phyloP scores from a whole-genome alignment of 2,329 filamentous ascomycete genomes.

The Ophiocordyceps camponoti-saundersi region DNA sequence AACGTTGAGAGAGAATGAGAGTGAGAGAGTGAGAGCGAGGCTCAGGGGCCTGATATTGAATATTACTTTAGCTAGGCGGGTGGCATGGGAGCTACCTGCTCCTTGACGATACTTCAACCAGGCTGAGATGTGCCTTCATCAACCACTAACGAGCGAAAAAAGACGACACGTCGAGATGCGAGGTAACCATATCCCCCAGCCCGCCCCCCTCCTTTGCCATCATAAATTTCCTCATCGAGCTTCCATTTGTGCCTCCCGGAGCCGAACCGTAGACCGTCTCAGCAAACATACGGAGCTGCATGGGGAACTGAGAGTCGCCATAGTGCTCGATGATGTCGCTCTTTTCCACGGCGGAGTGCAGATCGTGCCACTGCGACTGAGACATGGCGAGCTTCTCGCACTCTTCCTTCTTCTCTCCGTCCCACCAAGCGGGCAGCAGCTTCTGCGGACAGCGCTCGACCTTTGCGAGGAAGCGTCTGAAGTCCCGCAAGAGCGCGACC shows the following conservation, averaged over 20 bases:
- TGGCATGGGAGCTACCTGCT: no score
- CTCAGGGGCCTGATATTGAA: no score
- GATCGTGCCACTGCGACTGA: constrained; percentile 9
- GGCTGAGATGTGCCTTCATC: no score
- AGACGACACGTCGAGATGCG: no score
- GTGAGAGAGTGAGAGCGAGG: no score
- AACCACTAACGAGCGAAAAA: no score
- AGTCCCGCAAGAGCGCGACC: constrained; percentile 11
- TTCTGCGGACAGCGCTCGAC: constrained; percentile 6
- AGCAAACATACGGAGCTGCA: constrained; percentile 31
- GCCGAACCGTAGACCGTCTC: constrained; percentile 18
- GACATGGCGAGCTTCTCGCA: constrained; percentile 19
- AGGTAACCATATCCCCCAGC: no score
- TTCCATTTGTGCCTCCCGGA: background rate
- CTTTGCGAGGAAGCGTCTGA: constrained; percentile 18
- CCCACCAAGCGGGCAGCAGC: constrained; percentile 29
- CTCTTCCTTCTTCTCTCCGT: constrained; percentile 14
- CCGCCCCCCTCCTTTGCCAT: background rate
- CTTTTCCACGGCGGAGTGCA: constrained; percentile 11
- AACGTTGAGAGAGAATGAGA: no score
- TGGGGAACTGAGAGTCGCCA: constrained; percentile 23
- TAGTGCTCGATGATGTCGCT: constrained; percentile 23
- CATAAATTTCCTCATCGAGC: constrained; percentile 1
- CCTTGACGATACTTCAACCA: no score
- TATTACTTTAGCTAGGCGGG: no score